Evolutionary conservation across 2,329 filamentous ascomycete genomes (phyloP).

Genomic region (Cladosporium sp.): DNA sequence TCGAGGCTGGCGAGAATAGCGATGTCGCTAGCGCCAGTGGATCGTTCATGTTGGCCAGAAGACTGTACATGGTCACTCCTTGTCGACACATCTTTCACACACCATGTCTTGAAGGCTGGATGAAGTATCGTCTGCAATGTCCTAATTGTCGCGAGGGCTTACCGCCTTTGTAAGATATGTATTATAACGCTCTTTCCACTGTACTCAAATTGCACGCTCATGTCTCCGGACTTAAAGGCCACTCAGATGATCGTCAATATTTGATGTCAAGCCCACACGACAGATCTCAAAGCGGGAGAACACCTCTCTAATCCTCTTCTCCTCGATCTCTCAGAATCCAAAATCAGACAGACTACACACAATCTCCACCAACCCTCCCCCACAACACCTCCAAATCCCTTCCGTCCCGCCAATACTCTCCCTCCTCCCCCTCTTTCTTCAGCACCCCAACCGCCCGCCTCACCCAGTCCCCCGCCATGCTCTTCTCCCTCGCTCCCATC

Average conservation of each 20-base stretch:
- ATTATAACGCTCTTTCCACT: not conserved
- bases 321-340: no score
- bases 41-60: conserved; percentile 65
- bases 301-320: not conserved
- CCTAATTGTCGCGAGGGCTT: conserved; percentile 91
- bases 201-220: not conserved
- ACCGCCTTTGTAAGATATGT: conserved; percentile 65
- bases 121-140: conserved; percentile 89
- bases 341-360: not conserved
- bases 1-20: conserved; percentile 55
- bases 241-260: not conserved
- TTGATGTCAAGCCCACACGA: not conserved
- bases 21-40: conserved; percentile 49
- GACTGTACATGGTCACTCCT: conserved; percentile 95
- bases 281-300: not conserved
- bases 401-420: not conserved
- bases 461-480: not conserved
- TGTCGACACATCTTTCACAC: conserved; percentile 96
- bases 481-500: not conserved
- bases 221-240: not conserved
- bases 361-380: not conserved
- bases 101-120: conserved; percentile 90
- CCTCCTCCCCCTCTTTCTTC: not conserved
- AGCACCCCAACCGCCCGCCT: not conserved
- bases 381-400: not conserved